Evolutionary conservation across 352 stramenopile species (phyloP).

Genomic region (Globisporangium viniferum): DNA sequence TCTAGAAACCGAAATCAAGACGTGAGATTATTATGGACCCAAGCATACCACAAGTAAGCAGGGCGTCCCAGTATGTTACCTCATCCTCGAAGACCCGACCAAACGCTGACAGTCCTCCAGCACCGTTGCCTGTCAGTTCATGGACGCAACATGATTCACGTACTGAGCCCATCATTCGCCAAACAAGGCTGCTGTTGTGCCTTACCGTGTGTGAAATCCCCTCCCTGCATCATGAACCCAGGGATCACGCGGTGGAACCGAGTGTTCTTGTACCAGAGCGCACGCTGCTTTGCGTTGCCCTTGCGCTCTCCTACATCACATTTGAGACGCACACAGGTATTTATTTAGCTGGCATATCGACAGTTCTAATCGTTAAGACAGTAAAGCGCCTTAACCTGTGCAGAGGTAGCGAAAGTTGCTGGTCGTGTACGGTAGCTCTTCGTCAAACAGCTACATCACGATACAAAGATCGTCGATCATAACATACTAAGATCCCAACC

Average conservation of each 20-base stretch:
- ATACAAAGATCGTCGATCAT: background rate
- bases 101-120: slow-evolving; percentile 93
- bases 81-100: slow-evolving; percentile 96
- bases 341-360: background rate
- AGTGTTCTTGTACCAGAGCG: slow-evolving; percentile 92
- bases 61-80: slow-evolving; percentile 21
- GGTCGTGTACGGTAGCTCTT: slow-evolving; percentile 62
- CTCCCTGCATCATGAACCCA: slow-evolving; percentile 98
- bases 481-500: no score
- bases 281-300: slow-evolving; percentile 41
- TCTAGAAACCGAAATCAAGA: slow-evolving; percentile 51
- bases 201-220: slow-evolving; percentile 89
- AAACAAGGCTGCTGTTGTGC: background rate
- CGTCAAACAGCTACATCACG: slow-evolving; percentile 50
- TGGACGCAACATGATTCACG: no score
- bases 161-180: no score
- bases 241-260: slow-evolving; percentile 98
- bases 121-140: slow-evolving; percentile 74
- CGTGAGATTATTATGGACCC: background rate
- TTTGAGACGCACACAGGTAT: background rate
- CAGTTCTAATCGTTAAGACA: background rate
- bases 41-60: background rate
- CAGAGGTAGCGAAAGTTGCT: slow-evolving; percentile 76
- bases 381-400: slow-evolving; percentile 30
- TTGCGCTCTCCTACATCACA: slow-evolving; percentile 37